These are phyloP conservation scores for Hippophae rhamnoides DNA, from an alignment of 306 rosid genomes.

Conservation along the genomic window DNA sequence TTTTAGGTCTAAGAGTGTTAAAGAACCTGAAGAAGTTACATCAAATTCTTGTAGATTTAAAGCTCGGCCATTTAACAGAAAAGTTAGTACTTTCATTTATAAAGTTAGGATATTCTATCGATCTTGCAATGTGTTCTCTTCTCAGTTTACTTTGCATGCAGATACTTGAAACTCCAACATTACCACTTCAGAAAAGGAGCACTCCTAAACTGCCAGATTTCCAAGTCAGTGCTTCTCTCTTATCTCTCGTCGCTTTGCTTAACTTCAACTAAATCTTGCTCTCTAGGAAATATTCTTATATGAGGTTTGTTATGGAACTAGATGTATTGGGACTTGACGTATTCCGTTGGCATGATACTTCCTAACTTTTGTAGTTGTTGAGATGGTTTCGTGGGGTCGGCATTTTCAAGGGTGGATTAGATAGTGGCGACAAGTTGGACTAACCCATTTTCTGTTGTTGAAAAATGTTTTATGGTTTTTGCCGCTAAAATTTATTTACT, in stretches of 20 bases:
- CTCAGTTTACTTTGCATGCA: constrained; percentile 24
- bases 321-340: no score
- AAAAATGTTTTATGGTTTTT: constrained; percentile 11
- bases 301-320: no score
- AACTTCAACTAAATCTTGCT: background rate
- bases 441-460: background rate
- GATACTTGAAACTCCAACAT: constrained; percentile 84
- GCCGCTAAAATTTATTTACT: constrained; percentile 16
- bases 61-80: constrained; percentile 89
- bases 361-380: no score
- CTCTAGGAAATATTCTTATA: no score
- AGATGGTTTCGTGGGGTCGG: no score
- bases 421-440: no score
- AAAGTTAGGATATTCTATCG: constrained; percentile 6
- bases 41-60: constrained; percentile 47
- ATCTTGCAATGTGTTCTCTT: constrained; percentile 11
- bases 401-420: no score
- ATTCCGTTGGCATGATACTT: no score
- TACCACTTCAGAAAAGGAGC: constrained; percentile 68
- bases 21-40: constrained; percentile 37
- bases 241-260: constrained; percentile 3
- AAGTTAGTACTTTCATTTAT: constrained; percentile 47
- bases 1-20: constrained; percentile 51
- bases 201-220: constrained; percentile 77
- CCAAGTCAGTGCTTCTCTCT: constrained; percentile 51